phyloP scores from a whole-genome alignment of 73 alveolate species.

The Diophrys sp. region DNA sequence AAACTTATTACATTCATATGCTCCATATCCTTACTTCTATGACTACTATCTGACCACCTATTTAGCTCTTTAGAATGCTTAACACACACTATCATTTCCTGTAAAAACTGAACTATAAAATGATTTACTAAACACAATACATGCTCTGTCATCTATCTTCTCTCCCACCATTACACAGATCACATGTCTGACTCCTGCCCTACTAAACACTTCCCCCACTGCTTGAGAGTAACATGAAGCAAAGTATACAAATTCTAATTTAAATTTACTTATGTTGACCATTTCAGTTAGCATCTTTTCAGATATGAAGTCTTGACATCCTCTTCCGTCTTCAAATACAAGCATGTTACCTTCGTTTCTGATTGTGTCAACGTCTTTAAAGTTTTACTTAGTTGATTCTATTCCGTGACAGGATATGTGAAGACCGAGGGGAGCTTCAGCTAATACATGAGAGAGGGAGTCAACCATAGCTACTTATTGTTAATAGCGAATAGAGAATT shows the following conservation, averaged over 20 bases:
- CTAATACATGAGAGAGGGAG: slow-evolving; percentile 17
- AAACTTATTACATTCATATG: slow-evolving; percentile 43
- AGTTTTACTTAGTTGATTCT: slow-evolving; percentile 11
- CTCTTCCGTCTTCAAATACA: slow-evolving; percentile 57
- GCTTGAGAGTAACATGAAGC: slow-evolving; percentile 59
- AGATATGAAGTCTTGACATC: slow-evolving; percentile 47
- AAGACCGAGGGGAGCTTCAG: slow-evolving; percentile 38
- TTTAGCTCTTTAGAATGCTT: slow-evolving; percentile 52
- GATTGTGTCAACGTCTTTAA: slow-evolving; percentile 29
- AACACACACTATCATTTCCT: slow-evolving; percentile 45
- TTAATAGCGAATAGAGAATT: slow-evolving; percentile 13
- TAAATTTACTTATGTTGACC: slow-evolving; percentile 21
- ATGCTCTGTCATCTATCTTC: slow-evolving; percentile 46
- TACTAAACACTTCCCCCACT: slow-evolving; percentile 58
- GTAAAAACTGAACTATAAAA: slow-evolving; percentile 55
- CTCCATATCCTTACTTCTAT: not conserved
- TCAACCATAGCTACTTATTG: slow-evolving; percentile 36
- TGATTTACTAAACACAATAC: slow-evolving; percentile 35
- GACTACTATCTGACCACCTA: slow-evolving; percentile 11
- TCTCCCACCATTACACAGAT: slow-evolving; percentile 45
- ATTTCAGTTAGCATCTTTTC: slow-evolving; percentile 48
- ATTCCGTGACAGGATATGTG: slow-evolving; percentile 32
- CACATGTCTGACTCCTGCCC: slow-evolving; percentile 70
- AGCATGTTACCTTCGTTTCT: slow-evolving; percentile 54
- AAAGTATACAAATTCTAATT: slow-evolving; percentile 58